phyloP scores from a whole-genome alignment of 345 rosid genomes.

The Gynandropsis gynandra region DNA sequence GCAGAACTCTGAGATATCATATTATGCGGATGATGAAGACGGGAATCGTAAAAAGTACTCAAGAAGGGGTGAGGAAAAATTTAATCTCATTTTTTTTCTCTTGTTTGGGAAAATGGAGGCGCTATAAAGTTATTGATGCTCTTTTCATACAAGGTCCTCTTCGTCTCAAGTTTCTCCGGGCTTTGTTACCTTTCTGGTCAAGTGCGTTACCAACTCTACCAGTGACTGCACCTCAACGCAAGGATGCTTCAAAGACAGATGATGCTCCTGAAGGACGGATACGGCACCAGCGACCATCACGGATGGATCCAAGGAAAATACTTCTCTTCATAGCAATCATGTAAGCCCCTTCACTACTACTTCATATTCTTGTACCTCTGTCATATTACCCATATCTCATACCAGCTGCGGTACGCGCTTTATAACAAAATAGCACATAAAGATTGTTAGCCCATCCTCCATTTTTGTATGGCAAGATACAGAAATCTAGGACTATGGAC shows the following conservation, averaged over 20 bases:
- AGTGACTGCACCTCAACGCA: constrained; percentile 93
- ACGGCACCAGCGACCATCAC: constrained; percentile 61
- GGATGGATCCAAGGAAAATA: constrained; percentile 84
- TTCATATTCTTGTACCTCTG: constrained; percentile 4
- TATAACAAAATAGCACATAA: neutral
- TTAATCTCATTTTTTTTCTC: constrained; percentile 3
- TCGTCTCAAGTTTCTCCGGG: constrained; percentile 80
- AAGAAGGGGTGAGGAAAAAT: constrained; percentile 61
- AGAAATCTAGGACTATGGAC: too few relatives aligned
- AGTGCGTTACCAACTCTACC: constrained; percentile 93
- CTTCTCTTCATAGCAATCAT: constrained; percentile 88
- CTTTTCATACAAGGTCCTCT: constrained; percentile 55
- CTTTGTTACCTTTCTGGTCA: constrained; percentile 98
- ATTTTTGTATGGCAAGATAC: too few relatives aligned
- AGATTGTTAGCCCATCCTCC: too few relatives aligned
- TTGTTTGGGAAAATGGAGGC: too few relatives aligned
- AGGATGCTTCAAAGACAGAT: constrained; percentile 55
- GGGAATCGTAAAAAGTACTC: constrained; percentile 70
- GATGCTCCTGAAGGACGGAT: constrained; percentile 58
- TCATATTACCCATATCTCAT: neutral
- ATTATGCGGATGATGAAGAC: constrained; percentile 96
- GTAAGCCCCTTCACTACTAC: constrained; percentile 33
- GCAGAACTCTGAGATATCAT: constrained; percentile 69
- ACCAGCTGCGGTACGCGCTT: neutral
- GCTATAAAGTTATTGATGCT: too few relatives aligned